These are phyloP conservation scores for Lactarius evosmus DNA, from an alignment of 768 basidiomycete genomes.

Conservation along the genomic window DNA sequence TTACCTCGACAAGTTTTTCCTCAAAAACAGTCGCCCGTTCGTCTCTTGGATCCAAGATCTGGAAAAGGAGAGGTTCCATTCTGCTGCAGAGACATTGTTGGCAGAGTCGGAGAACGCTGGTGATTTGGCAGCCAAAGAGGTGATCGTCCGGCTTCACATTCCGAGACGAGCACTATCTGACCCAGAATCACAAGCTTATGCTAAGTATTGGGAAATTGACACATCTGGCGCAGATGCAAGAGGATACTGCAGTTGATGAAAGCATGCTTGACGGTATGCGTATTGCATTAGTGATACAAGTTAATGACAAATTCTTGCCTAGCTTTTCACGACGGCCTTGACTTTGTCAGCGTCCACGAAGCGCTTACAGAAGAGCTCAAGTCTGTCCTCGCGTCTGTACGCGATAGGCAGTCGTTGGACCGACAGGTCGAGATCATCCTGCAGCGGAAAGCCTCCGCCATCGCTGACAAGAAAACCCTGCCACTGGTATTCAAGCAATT, in stretches of 20 bases:
- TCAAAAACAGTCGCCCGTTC: constrained; percentile 49
- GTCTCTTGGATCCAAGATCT: constrained; percentile 90
- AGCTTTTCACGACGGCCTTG: constrained; percentile 86
- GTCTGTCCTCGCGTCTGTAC: constrained; percentile 43
- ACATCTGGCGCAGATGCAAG: constrained; percentile 61
- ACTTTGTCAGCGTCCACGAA: constrained; percentile 84
- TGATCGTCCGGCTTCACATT: constrained; percentile 36
- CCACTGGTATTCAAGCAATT: constrained; percentile 65
- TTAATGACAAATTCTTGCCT: constrained; percentile 2
- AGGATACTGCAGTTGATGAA: constrained; percentile 47
- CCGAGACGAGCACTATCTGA: constrained; percentile 6
- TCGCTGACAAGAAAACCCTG: constrained; percentile 49
- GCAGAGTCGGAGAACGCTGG: constrained; percentile 54
- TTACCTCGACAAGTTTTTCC: constrained; percentile 74
- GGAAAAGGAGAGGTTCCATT: constrained; percentile 59
- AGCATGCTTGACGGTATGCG: constrained; percentile 53
- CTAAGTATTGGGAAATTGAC: constrained; percentile 88
- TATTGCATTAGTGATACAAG: too few relatives aligned
- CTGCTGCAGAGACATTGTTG: constrained; percentile 62
- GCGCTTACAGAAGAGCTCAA: constrained; percentile 62
- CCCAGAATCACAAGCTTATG: constrained; percentile 64
- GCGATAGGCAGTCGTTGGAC: constrained; percentile 63
- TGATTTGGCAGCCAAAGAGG: constrained; percentile 73
- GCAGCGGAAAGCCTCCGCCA: constrained; percentile 48
- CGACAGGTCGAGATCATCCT: constrained; percentile 63